Evolutionary conservation across 2,329 filamentous ascomycete species (phyloP).

Genomic region (Fusarium secorum): DNA sequence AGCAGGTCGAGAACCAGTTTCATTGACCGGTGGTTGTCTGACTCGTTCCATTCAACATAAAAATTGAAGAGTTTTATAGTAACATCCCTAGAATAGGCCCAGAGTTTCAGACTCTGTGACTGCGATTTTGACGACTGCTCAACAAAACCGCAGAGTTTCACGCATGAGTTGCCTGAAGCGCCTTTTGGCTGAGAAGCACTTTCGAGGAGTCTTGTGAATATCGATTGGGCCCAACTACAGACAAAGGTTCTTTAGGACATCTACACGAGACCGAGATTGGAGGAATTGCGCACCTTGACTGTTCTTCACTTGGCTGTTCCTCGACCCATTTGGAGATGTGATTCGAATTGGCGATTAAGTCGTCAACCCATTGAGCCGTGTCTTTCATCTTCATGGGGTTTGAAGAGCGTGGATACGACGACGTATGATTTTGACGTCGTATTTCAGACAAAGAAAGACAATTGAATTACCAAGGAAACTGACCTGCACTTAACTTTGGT

Average conservation of each 20-base stretch:
- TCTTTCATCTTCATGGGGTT: conserved; percentile 33
- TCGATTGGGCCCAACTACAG: conserved; percentile 46
- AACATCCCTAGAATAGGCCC: conserved; percentile 61
- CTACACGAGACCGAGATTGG: conserved; percentile 16
- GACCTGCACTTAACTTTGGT: background rate
- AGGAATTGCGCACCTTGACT: conserved; percentile 48
- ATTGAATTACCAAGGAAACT: background rate
- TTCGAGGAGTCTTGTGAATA: conserved; percentile 58
- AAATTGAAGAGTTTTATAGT: conserved; percentile 64
- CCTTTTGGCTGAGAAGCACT: conserved; percentile 62
- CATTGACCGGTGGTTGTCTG: conserved; percentile 70
- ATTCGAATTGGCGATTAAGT: conserved; percentile 48
- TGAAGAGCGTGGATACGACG: background rate
- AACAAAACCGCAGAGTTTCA: conserved; percentile 68
- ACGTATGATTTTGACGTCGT: background rate
- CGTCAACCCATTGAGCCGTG: conserved; percentile 41
- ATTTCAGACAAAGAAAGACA: background rate
- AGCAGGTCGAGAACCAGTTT: conserved; percentile 68
- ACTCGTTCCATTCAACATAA: conserved; percentile 73
- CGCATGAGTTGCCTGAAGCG: conserved; percentile 62
- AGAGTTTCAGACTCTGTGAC: conserved; percentile 52
- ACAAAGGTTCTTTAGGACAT: conserved; percentile 33
- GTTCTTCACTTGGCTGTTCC: conserved; percentile 45
- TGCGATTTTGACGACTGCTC: conserved; percentile 64
- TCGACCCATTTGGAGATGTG: conserved; percentile 55